phyloP scores from a whole-genome alignment of 257 asterid genomes.

The Nyctanthes arbortristis region DNA sequence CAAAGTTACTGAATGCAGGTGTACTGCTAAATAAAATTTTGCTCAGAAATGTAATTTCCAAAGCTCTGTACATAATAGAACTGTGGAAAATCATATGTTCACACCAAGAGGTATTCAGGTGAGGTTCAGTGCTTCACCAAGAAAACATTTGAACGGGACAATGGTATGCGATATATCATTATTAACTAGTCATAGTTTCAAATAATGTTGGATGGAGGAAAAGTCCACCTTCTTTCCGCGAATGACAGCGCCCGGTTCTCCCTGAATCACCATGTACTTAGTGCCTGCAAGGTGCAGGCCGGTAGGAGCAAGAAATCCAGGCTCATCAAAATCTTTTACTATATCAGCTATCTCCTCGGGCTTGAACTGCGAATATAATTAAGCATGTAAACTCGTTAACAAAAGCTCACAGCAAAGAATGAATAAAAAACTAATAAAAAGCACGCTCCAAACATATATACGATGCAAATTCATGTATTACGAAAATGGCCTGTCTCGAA shows the following conservation, averaged over 20 bases:
- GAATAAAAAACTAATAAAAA: not conserved
- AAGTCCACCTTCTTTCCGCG: slow-evolving; percentile 54
- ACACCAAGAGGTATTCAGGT: not conserved
- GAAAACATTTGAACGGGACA: not conserved
- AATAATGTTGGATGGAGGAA: not conserved
- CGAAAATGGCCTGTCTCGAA: not conserved
- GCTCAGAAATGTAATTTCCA: no score
- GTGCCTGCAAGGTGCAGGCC: slow-evolving; percentile 45
- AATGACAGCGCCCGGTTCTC: slow-evolving; percentile 57
- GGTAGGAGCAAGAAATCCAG: slow-evolving; percentile 63
- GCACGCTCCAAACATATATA: not conserved
- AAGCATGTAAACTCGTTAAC: not conserved
- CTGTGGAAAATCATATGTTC: not conserved
- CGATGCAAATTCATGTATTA: no score
- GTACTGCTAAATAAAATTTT: no score
- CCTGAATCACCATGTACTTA: slow-evolving; percentile 66
- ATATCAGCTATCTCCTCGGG: slow-evolving; percentile 42
- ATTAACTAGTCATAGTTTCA: not conserved
- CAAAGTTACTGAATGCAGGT: not conserved
- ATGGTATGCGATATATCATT: not conserved
- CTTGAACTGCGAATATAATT: slow-evolving; percentile 30
- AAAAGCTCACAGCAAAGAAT: not conserved
- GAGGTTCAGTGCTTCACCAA: not conserved
- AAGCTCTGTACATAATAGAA: not conserved
- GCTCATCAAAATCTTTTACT: slow-evolving; percentile 60